Percentiles rank a stretch among this genome's conserved stretches.
Evolutionary conservation across 164 flowering plant genomes (phyloP).

Genomic region (Aristolochia contorta): DNA sequence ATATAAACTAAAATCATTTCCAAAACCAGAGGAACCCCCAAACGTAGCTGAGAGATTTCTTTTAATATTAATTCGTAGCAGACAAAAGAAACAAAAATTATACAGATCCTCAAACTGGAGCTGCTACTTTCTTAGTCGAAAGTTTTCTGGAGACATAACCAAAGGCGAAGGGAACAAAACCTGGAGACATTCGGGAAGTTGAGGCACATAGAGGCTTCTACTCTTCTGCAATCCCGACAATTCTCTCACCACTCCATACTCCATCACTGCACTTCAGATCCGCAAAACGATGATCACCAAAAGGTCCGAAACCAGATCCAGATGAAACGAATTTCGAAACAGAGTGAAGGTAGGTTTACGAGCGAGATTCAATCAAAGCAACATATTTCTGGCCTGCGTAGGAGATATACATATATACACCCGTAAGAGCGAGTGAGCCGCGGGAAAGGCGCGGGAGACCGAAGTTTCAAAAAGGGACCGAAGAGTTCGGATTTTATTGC

Average conservation of each 20-base stretch:
- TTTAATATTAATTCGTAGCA: too few species aligned
- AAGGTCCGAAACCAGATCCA: background rate
- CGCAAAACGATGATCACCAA: background rate
- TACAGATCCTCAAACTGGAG: too few species aligned
- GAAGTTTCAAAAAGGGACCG: background rate
- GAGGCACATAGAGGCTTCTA: slow-evolving; percentile 13
- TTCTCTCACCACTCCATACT: slow-evolving; percentile 2
- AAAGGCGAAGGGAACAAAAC: background rate
- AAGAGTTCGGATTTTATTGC: background rate
- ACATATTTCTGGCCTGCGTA: background rate
- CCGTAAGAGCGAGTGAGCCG: too few species aligned
- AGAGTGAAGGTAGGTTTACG: background rate
- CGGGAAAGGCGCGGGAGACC: slow-evolving; percentile 1
- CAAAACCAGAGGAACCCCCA: too few species aligned
- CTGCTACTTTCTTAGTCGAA: too few species aligned
- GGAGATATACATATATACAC: too few species aligned
- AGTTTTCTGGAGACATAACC: too few species aligned
- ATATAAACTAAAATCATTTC: too few species aligned
- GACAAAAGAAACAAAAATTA: too few species aligned
- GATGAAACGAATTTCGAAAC: background rate
- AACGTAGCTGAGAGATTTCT: too few species aligned
- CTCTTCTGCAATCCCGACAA: slow-evolving; percentile 15
- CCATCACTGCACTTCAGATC: background rate
- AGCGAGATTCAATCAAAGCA: background rate
- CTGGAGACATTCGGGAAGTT: slow-evolving; percentile 18